Conservation (phyloP, 139 green algal genomes). For the Spirogloea muscicola region DNA sequence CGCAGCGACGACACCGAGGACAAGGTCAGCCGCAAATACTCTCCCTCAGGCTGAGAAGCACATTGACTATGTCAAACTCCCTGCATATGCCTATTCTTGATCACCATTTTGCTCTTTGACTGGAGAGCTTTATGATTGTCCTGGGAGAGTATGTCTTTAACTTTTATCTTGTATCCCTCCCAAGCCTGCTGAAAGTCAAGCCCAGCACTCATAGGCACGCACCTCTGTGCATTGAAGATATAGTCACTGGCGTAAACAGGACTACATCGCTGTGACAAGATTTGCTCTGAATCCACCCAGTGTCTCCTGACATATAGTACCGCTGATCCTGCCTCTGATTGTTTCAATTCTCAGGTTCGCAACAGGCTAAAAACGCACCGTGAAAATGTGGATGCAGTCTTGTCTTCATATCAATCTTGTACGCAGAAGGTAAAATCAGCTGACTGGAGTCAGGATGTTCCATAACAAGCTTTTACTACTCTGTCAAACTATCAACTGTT, state of each 20-base stretch:
- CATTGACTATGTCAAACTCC: neutral
- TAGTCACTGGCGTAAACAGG: no score
- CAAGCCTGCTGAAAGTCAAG: no score
- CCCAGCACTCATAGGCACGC: no score
- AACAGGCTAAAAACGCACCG: no score
- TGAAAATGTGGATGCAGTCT: no score
- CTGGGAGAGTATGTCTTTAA: neutral
- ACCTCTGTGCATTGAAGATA: no score
- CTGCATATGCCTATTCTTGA: neutral
- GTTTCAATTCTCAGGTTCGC: no score
- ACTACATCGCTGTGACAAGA: no score
- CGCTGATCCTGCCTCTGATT: no score
- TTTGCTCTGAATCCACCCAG: no score
- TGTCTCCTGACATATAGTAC: no score
- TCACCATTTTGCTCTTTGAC: neutral
- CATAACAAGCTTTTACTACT: neutral
- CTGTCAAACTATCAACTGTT: neutral
- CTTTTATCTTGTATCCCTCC: neutral
- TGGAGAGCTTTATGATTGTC: neutral
- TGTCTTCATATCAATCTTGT: neutral
- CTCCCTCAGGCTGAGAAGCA: constrained; percentile 8
- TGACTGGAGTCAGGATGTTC: neutral
- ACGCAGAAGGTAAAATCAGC: neutral
- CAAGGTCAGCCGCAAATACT: constrained; percentile 58
- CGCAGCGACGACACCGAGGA: constrained; percentile 94